Conservation (phyloP, 2,329 filamentous ascomycete species). For the Pestalotiopsis sp. region DNA sequence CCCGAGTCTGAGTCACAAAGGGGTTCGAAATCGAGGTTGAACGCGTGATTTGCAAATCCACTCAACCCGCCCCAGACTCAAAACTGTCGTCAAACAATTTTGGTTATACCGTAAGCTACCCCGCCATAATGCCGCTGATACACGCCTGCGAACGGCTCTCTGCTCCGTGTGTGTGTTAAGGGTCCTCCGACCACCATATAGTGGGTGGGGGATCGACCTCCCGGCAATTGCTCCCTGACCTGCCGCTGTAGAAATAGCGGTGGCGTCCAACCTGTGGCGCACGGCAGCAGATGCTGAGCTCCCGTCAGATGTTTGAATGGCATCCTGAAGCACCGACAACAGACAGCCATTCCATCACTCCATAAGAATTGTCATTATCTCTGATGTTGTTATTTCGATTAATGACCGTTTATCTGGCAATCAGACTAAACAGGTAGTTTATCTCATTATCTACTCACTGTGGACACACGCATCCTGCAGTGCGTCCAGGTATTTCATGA, state of each 20-base stretch:
- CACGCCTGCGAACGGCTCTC: background rate
- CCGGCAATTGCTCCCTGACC: background rate
- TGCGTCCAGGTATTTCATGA: background rate
- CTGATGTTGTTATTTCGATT: background rate
- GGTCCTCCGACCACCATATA: background rate
- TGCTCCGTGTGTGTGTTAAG: background rate
- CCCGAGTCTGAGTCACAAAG: background rate
- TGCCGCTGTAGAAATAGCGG: background rate
- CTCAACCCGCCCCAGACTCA: background rate
- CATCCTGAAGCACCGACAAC: background rate
- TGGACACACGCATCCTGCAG: background rate
- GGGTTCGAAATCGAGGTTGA: background rate
- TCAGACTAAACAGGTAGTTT: background rate
- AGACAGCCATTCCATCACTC: background rate
- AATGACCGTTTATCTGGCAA: background rate
- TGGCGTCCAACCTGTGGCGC: background rate
- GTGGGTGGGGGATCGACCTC: constrained; percentile 3
- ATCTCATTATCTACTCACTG: background rate
- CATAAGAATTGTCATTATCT: background rate
- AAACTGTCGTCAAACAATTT: background rate
- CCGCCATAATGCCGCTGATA: constrained; percentile 1
- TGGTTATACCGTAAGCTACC: background rate
- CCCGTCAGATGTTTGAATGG: background rate
- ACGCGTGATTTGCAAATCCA: background rate
- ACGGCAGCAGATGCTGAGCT: background rate